phyloP scores from a whole-genome alignment of 768 basidiomycete species.

The Chlorophyllum brunneum region DNA sequence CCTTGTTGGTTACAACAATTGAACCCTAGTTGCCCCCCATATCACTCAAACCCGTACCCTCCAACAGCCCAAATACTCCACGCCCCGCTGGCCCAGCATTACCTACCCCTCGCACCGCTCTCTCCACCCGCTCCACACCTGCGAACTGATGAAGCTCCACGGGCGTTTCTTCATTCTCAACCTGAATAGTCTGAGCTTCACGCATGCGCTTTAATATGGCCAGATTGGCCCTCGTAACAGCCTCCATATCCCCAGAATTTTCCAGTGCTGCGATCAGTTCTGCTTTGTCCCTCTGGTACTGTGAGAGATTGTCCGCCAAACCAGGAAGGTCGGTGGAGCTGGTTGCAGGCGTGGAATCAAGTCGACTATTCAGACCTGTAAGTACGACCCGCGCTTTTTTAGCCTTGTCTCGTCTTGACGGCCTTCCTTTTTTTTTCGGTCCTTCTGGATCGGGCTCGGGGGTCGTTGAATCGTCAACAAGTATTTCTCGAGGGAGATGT shows the following conservation, averaged over 20 bases:
- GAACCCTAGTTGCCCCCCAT: background rate
- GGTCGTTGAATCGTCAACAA: slow-evolving; percentile 36
- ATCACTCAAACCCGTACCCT: slow-evolving; percentile 35
- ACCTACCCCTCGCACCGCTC: slow-evolving; percentile 35
- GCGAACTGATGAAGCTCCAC: slow-evolving; percentile 15
- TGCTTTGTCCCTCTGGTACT: slow-evolving; percentile 31
- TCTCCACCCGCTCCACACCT: slow-evolving; percentile 44
- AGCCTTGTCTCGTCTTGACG: slow-evolving; percentile 55
- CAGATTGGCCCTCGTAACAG: slow-evolving; percentile 42
- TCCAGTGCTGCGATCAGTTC: slow-evolving; percentile 27
- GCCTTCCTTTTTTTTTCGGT: slow-evolving; percentile 59
- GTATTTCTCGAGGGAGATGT: slow-evolving; percentile 67
- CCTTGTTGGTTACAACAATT: slow-evolving; percentile 18
- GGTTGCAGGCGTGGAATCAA: slow-evolving; percentile 17
- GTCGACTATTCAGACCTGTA: slow-evolving; percentile 44
- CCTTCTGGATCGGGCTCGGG: slow-evolving; percentile 20
- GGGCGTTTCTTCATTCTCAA: slow-evolving; percentile 25
- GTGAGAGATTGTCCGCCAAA: slow-evolving; percentile 29
- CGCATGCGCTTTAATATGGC: slow-evolving; percentile 50
- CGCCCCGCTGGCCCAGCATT: too few relatives aligned
- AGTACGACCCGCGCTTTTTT: slow-evolving; percentile 51
- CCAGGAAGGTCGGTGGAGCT: background rate
- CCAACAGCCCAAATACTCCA: slow-evolving; percentile 44
- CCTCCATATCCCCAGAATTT: slow-evolving; percentile 22
- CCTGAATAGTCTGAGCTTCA: slow-evolving; percentile 45